Evolutionary conservation across 2,329 filamentous ascomycete species (phyloP), one percentile per base, ranked within the genome.

Genomic region (Graphilbum sp.): DNA sequence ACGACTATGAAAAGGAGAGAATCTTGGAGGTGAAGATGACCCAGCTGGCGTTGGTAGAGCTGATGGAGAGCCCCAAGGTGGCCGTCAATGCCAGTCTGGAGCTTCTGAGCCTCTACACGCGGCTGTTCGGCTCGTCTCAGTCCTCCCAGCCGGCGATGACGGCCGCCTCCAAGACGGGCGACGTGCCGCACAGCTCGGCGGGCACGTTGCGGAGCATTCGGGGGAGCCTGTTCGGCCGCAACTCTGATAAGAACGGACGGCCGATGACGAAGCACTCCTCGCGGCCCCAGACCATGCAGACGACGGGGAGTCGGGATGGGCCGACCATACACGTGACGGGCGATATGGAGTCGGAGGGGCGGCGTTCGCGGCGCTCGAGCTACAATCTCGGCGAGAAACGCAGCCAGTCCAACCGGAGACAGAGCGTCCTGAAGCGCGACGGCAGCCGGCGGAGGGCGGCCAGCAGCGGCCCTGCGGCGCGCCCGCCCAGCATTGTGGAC

Each of bases 1-100:
- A 85, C 44, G 73, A 77, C 41, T 73, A 75, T 20, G 87, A 96
- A 52, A 92, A 86, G 52, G 83, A 87, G 54, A 72, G 74, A 35
- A 78, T 98, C 32, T 60, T 98, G n/a, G 83, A 96, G 55, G 76
- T 95, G 43, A 93, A 93, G 56, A 93, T 96, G 73, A 95, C 88
- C 11, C 87, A 96, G 51, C 64, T 98, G 42, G 71, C 81, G 4
- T 68, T 98, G 17, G 58, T 90, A 4, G 88, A 96, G 56, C 62
- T 90, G 15, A 62, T 84, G 4, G 86, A 95, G 52, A 86, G 86
- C 1, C 75, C 86, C 0, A 78, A 84, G 41, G 73, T 79, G 40
- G 88, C 90, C 16, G 83, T 96, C 36, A 94, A 94, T 52, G 78
- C 81, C 43, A 87, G 82, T 52, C 75, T 84, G 46, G 86, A 95